phyloP scores from a whole-genome alignment of 2,329 filamentous ascomycete genomes.

The Septoria linicola region DNA sequence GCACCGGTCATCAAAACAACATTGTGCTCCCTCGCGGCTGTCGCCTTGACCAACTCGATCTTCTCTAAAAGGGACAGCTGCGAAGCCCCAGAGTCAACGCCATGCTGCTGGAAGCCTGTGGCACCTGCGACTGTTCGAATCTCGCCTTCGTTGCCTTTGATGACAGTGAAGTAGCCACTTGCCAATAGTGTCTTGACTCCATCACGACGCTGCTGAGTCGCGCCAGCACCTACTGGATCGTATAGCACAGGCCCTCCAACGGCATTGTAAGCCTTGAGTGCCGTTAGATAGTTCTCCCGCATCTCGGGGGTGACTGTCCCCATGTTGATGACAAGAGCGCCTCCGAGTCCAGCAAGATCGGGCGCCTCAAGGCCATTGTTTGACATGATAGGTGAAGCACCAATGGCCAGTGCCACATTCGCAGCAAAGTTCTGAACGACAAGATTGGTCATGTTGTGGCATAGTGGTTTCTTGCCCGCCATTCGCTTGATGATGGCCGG shows the following conservation, averaged over 20 bases:
- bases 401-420: slow-evolving; percentile 80
- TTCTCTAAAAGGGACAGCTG: slow-evolving; percentile 55
- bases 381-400: slow-evolving; percentile 91
- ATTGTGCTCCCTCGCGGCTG: slow-evolving; percentile 68
- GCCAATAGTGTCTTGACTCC: slow-evolving; percentile 71
- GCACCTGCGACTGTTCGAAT: slow-evolving; percentile 70
- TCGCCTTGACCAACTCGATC: slow-evolving; percentile 60
- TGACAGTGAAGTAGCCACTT: slow-evolving; percentile 75
- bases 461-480: slow-evolving; percentile 63
- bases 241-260: slow-evolving; percentile 73
- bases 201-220: slow-evolving; percentile 69
- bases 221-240: slow-evolving; percentile 88
- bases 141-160: slow-evolving; percentile 93
- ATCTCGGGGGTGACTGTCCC: slow-evolving; percentile 80
- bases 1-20: slow-evolving; percentile 80
- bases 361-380: slow-evolving; percentile 78
- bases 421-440: slow-evolving; percentile 95
- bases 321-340: slow-evolving; percentile 89
- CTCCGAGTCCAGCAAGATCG: slow-evolving; percentile 75
- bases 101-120: slow-evolving; percentile 61
- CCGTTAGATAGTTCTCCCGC: slow-evolving; percentile 68
- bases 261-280: slow-evolving; percentile 77
- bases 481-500: slow-evolving; percentile 56
- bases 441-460: slow-evolving; percentile 94
- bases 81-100: slow-evolving; percentile 74